These are phyloP conservation scores for Aspergillus leporis DNA, from an alignment of 495 filamentous ascomycete genomes.

Conservation along the genomic window DNA sequence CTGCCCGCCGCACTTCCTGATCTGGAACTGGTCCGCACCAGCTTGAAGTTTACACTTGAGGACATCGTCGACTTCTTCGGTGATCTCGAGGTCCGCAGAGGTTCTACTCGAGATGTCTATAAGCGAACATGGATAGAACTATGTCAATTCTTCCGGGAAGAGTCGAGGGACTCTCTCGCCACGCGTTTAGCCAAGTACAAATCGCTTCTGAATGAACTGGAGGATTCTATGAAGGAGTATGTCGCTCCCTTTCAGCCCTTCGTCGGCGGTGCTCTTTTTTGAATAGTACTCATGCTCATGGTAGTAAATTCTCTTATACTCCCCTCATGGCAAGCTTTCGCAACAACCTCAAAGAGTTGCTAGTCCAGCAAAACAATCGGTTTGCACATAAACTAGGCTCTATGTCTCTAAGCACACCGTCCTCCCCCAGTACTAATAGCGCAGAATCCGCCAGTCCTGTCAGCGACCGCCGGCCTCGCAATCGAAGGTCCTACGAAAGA, in stretches of 20 bases:
- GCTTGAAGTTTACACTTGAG: slow-evolving; percentile 53
- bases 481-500: slow-evolving; percentile 44
- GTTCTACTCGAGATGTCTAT: slow-evolving; percentile 40
- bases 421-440: slow-evolving; percentile 31
- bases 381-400: slow-evolving; percentile 37
- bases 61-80: slow-evolving; percentile 54
- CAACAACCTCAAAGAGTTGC: slow-evolving; percentile 34
- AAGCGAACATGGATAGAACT: slow-evolving; percentile 55
- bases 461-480: slow-evolving; percentile 31
- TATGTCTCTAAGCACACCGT: slow-evolving; percentile 34
- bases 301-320: slow-evolving; percentile 32
- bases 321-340: slow-evolving; percentile 35
- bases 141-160: slow-evolving; percentile 47
- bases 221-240: slow-evolving; percentile 49
- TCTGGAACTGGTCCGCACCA: slow-evolving; percentile 44
- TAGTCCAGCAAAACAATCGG: slow-evolving; percentile 40
- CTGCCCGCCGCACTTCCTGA: slow-evolving; percentile 41
- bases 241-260: slow-evolving; percentile 8
- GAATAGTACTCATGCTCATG: background rate
- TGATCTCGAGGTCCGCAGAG: slow-evolving; percentile 39
- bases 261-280: background rate
- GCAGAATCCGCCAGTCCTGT: slow-evolving; percentile 31
- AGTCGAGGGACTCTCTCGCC: slow-evolving; percentile 49
- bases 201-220: slow-evolving; percentile 49
- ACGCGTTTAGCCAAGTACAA: slow-evolving; percentile 57